Evolutionary conservation across 1,284 basidiomycete genomes (phyloP).

Genomic region (Ganoderma lingzhi): DNA sequence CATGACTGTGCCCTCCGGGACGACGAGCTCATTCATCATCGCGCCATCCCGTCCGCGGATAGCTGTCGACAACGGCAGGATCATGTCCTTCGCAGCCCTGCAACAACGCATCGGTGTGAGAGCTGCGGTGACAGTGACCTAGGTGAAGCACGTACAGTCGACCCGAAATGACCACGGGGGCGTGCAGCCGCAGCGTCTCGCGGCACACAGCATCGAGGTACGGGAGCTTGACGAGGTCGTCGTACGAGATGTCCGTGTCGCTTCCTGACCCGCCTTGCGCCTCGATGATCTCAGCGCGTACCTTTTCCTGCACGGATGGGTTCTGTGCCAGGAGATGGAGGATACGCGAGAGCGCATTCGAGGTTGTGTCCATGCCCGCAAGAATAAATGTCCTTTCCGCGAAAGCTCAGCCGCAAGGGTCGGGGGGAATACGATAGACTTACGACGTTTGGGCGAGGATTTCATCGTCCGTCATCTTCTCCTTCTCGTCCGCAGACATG

Average conservation of each 20-base stretch:
- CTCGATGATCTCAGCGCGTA: constrained; percentile 36
- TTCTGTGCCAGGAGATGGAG: constrained; percentile 31
- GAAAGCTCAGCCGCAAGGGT: no score
- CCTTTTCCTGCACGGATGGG: constrained; percentile 22
- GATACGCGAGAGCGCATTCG: constrained; percentile 39
- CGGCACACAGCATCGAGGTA: constrained; percentile 45
- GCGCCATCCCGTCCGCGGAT: constrained; percentile 21
- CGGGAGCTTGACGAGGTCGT: constrained; percentile 41
- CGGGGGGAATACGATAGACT: constrained; percentile 1
- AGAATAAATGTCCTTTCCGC: constrained; percentile 34
- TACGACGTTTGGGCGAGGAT: constrained; percentile 38
- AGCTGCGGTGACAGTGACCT: background rate
- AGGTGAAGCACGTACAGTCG: background rate
- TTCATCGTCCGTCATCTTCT: constrained; percentile 29
- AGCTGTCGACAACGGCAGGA: constrained; percentile 38
- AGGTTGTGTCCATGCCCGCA: constrained; percentile 42
- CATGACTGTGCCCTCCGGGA: constrained; percentile 16
- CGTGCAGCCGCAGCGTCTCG: constrained; percentile 38
- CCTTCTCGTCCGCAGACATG: constrained; percentile 30
- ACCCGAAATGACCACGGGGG: background rate
- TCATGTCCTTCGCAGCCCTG: constrained; percentile 31
- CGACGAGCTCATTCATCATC: background rate
- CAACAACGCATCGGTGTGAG: background rate
- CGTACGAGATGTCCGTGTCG: constrained; percentile 36
- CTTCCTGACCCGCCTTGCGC: constrained; percentile 21